Conservation (phyloP, 768 basidiomycete genomes). For the Leucocoprinus birnbaumii region DNA sequence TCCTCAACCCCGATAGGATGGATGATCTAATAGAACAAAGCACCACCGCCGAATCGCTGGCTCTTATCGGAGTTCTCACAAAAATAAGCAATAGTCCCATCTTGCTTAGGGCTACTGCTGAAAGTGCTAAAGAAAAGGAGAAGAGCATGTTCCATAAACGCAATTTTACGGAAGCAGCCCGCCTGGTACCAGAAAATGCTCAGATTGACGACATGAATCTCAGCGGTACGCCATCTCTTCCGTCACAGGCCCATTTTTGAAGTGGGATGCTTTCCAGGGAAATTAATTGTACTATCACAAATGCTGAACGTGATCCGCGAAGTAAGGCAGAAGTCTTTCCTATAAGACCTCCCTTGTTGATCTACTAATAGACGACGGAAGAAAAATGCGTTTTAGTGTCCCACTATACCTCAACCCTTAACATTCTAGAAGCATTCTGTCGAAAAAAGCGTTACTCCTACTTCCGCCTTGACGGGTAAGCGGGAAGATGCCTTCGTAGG, state of each 20-base stretch:
- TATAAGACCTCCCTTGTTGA: neutral
- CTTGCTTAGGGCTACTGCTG: conserved; percentile 75
- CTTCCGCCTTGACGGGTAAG: conserved; percentile 85
- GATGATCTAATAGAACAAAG: conserved; percentile 61
- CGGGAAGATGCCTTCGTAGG: neutral
- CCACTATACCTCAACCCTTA: conserved; percentile 94
- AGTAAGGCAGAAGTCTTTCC: conserved; percentile 30
- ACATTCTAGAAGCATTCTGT: conserved; percentile 87
- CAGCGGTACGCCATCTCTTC: conserved; percentile 57
- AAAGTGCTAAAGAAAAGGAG: conserved; percentile 48
- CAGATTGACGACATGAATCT: conserved; percentile 69
- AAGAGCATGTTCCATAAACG: conserved; percentile 33
- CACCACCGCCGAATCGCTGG: conserved; percentile 74
- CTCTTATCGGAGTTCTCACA: conserved; percentile 74
- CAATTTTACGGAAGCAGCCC: conserved; percentile 56
- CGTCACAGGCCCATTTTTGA: neutral
- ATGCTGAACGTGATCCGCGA: conserved; percentile 60
- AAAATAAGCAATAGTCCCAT: conserved; percentile 95
- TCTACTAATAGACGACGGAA: conserved; percentile 55
- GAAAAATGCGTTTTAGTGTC: conserved; percentile 97
- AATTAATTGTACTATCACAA: conserved; percentile 63
- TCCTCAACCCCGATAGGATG: conserved; percentile 71
- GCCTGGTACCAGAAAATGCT: conserved; percentile 56
- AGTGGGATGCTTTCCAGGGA: conserved; percentile 47
- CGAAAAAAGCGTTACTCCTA: conserved; percentile 72